These are phyloP conservation scores for Nicotiana tomentosiformis DNA, from an alignment of 257 asterid species.

Conservation along the genomic window DNA sequence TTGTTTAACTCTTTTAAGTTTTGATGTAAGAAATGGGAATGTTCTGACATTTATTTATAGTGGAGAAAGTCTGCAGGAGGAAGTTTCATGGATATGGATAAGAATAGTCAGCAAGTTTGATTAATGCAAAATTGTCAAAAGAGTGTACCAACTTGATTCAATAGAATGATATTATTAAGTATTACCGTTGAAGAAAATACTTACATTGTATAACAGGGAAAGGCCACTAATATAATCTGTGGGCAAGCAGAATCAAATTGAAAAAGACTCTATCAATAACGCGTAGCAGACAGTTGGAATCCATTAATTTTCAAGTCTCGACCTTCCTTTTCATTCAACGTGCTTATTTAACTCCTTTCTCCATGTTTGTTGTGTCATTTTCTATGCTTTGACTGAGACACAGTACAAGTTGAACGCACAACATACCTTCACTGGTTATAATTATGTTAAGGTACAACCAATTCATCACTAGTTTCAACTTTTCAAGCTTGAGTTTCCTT, in stretches of 20 bases:
- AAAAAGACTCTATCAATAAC: not conserved
- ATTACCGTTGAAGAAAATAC: not conserved
- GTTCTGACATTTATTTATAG: not conserved
- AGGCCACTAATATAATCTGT: not conserved
- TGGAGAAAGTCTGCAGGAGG: not conserved
- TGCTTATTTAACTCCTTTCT: not conserved
- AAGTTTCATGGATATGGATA: conserved; percentile 1
- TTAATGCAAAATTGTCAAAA: not conserved
- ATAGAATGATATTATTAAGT: not conserved
- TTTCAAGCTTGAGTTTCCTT: not conserved
- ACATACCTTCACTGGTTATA: not conserved
- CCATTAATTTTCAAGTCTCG: not conserved
- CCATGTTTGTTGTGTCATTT: not conserved
- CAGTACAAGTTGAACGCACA: not conserved
- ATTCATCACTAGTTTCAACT: not conserved
- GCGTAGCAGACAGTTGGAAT: not conserved
- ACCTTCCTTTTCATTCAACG: not conserved
- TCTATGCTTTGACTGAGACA: not conserved
- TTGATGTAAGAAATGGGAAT: not conserved
- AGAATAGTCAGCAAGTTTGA: not conserved
- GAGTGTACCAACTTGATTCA: not conserved
- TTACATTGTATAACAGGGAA: not conserved
- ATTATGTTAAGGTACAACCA: not conserved
- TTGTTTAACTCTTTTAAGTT: not conserved
- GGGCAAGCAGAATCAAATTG: not conserved